phyloP scores from a whole-genome alignment of 2,329 filamentous ascomycete species.

The Aureobasidium pullulans region DNA sequence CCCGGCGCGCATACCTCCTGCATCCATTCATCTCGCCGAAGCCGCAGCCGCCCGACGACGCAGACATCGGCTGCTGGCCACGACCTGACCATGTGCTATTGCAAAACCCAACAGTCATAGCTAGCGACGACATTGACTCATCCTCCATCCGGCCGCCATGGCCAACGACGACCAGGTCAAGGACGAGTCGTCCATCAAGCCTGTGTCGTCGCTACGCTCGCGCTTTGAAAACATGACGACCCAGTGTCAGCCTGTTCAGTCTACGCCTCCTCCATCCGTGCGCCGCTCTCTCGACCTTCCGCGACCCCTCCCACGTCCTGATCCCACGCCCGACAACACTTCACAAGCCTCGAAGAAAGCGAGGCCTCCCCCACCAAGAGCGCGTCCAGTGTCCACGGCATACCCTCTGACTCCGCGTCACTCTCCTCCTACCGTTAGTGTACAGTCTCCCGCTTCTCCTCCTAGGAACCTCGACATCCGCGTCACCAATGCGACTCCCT shows the following conservation, averaged over 20 bases:
- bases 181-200: conserved; percentile 72
- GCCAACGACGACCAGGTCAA: conserved; percentile 23
- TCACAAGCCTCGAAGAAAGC: conserved; percentile 19
- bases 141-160: conserved; percentile 2
- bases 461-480: conserved; percentile 36
- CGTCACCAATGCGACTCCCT: conserved; percentile 8
- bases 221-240: conserved; percentile 68
- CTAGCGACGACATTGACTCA: neutral
- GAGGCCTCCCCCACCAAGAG: conserved; percentile 30
- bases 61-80: neutral
- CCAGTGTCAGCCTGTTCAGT: conserved; percentile 17
- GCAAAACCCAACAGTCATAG: neutral
- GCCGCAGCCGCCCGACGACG: neutral
- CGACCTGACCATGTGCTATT: neutral
- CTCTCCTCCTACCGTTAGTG: conserved; percentile 57
- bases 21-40: neutral
- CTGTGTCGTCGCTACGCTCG: conserved; percentile 72
- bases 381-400: conserved; percentile 43
- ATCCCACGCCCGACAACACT: conserved; percentile 24
- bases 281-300: conserved; percentile 36
- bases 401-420: conserved; percentile 37
- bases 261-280: neutral
- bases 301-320: conserved; percentile 18
- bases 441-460: conserved; percentile 65
- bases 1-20: neutral